Percentiles rank a stretch among this genome's conserved stretches.
These are phyloP conservation scores for Pisolithus marmoratus DNA, from an alignment of 768 basidiomycete species.

Conservation along the genomic window DNA sequence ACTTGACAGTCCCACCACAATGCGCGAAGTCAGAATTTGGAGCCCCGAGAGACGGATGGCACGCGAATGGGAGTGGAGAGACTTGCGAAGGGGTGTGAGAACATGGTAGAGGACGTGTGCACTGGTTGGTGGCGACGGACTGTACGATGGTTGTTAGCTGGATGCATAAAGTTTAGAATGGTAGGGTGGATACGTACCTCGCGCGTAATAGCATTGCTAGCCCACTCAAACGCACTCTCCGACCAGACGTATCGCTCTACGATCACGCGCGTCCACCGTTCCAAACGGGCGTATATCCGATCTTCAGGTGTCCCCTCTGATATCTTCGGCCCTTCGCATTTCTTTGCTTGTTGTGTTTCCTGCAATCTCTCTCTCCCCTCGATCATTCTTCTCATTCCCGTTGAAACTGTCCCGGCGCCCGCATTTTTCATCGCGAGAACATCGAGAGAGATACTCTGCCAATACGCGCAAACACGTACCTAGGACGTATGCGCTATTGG, in stretches of 20 bases:
- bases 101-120: no score
- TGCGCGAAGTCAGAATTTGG: conserved; percentile 51
- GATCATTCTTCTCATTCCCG: conserved; percentile 29
- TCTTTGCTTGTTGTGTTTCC: no score
- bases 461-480: conserved; percentile 57
- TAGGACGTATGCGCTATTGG: conserved; percentile 49
- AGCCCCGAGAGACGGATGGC: conserved; percentile 59
- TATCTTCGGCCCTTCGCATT: no score
- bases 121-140: no score
- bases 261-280: conserved; percentile 41
- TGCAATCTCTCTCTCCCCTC: no score
- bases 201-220: conserved; percentile 43
- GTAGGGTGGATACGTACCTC: conserved; percentile 32
- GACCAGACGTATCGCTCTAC: conserved; percentile 55
- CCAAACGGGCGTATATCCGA: conserved; percentile 37
- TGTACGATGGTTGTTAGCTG: no score
- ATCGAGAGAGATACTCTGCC: conserved; percentile 29
- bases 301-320: conserved; percentile 26
- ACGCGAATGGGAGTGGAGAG: conserved; percentile 71
- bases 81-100: conserved; percentile 34
- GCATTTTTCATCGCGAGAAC: neutral
- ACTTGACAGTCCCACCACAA: conserved; percentile 35
- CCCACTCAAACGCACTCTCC: conserved; percentile 47
- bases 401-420: no score
- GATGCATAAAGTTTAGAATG: no score